phyloP scores from a whole-genome alignment of 2,329 filamentous ascomycete genomes.

The Verticillium albo-atrum region DNA sequence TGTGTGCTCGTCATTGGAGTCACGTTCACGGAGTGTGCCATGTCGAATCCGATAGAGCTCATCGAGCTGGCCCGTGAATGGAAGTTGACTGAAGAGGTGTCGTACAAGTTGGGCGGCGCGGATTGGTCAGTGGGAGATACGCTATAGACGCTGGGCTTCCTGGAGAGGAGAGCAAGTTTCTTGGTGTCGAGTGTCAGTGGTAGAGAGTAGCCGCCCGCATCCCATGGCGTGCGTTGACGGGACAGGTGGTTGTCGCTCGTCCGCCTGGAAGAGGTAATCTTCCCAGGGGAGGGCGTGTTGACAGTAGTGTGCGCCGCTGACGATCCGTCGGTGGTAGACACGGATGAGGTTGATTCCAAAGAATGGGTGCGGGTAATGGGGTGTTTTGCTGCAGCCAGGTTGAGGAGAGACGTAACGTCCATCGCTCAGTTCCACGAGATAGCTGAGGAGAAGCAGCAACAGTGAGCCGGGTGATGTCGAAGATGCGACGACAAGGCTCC shows the following conservation, averaged over 20 bases:
- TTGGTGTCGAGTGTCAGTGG: conserved; percentile 32
- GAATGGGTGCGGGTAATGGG: conserved; percentile 8
- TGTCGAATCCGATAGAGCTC: conserved; percentile 20
- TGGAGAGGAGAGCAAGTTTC: conserved; percentile 20
- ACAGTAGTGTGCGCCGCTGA: not conserved
- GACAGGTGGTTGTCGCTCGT: conserved; percentile 9
- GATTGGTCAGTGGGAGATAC: conserved; percentile 15
- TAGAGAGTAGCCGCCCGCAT: conserved; percentile 44
- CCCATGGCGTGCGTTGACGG: conserved; percentile 43
- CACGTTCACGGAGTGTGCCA: conserved; percentile 11
- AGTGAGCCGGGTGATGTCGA: not conserved
- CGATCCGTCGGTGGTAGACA: conserved; percentile 2
- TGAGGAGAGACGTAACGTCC: conserved; percentile 17
- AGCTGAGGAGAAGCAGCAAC: not conserved
- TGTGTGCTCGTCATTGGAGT: conserved; percentile 17
- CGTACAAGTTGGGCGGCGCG: conserved; percentile 16
- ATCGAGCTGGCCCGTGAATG: conserved; percentile 26
- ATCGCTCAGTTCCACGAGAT: conserved; percentile 8
- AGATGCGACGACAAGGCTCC: not conserved
- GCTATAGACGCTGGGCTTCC: conserved; percentile 14
- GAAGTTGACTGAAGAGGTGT: conserved; percentile 13
- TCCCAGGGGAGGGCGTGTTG: conserved; percentile 8
- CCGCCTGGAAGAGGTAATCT: conserved; percentile 9
- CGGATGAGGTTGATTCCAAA: conserved; percentile 6
- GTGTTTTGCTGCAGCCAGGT: conserved; percentile 12